phyloP scores from a whole-genome alignment of 2,329 filamentous ascomycete species.

The Neonectria neomacrospora region DNA sequence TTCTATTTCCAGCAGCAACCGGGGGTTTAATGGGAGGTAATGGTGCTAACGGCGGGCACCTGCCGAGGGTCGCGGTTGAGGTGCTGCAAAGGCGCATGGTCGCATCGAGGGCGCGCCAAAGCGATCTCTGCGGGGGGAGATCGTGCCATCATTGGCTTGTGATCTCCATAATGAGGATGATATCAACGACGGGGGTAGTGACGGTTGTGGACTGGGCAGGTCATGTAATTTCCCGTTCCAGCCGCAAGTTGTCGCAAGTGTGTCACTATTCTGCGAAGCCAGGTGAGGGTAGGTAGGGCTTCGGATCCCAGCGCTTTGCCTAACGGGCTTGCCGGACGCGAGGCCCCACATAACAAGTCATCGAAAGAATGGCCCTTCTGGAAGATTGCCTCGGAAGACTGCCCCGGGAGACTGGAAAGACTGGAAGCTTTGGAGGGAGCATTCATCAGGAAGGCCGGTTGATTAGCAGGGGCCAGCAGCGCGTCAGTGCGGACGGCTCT shows the following conservation, averaged over 20 bases:
- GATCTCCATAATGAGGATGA: slow-evolving; percentile 38
- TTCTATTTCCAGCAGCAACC: slow-evolving; percentile 43
- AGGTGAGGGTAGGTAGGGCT: slow-evolving; percentile 7
- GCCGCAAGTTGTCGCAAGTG: slow-evolving; percentile 28
- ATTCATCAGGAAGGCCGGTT: not conserved
- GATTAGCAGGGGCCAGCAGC: slow-evolving; percentile 16
- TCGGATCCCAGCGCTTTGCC: slow-evolving; percentile 32
- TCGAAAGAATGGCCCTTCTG: slow-evolving; percentile 35
- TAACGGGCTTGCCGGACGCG: slow-evolving; percentile 40
- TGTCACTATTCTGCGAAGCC: slow-evolving; percentile 11
- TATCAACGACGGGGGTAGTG: slow-evolving; percentile 34
- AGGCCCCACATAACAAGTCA: slow-evolving; percentile 38
- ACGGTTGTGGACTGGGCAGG: slow-evolving; percentile 24
- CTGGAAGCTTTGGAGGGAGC: not conserved
- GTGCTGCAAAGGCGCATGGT: slow-evolving; percentile 10
- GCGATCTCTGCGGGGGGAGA: slow-evolving; percentile 37
- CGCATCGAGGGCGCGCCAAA: slow-evolving; percentile 30
- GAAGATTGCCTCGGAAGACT: slow-evolving; percentile 13
- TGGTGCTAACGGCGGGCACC: slow-evolving; percentile 26
- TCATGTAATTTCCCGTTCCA: slow-evolving; percentile 43
- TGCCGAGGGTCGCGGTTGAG: slow-evolving; percentile 23
- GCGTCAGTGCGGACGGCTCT: slow-evolving; percentile 35
- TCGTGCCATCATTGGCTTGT: slow-evolving; percentile 40
- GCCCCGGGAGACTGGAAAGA: not conserved
- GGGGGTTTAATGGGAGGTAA: slow-evolving; percentile 30